These are phyloP conservation scores for Brassica rapa DNA, from an alignment of 345 rosid genomes.

Conservation along the genomic window DNA sequence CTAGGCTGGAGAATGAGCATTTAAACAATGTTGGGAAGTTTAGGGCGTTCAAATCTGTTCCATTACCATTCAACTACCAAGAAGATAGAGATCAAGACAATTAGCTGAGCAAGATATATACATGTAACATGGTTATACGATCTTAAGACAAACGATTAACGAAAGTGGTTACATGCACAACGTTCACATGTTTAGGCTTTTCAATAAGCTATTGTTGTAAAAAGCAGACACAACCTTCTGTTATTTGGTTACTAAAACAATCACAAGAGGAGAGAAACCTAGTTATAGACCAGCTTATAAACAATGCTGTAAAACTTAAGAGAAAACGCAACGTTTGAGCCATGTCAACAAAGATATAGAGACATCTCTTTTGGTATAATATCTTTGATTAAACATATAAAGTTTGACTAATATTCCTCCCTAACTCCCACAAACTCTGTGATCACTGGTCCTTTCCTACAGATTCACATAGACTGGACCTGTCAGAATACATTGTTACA, in stretches of 20 bases:
- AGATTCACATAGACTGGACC: too few species aligned
- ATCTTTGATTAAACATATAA: slow-evolving; percentile 30
- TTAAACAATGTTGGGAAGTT: slow-evolving; percentile 68
- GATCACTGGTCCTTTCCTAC: too few species aligned
- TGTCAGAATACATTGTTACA: too few species aligned
- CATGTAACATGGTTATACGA: slow-evolving; percentile 3
- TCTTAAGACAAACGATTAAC: not conserved
- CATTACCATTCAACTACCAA: slow-evolving; percentile 61
- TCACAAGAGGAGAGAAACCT: slow-evolving; percentile 32
- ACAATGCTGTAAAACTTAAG: slow-evolving; percentile 57
- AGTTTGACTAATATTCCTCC: slow-evolving; percentile 22
- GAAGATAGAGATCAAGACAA: slow-evolving; percentile 49
- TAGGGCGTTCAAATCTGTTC: slow-evolving; percentile 70
- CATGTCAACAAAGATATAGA: slow-evolving; percentile 44
- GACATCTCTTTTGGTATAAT: slow-evolving; percentile 23
- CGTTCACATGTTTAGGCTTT: not conserved
- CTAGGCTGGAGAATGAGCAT: slow-evolving; percentile 72
- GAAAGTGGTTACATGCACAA: slow-evolving; percentile 1
- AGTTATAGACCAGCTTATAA: slow-evolving; percentile 26
- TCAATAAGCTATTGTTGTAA: not conserved
- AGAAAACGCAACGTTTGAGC: slow-evolving; percentile 45
- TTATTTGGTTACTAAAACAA: slow-evolving; percentile 29
- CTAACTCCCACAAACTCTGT: too few species aligned
- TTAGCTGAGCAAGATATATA: not conserved
- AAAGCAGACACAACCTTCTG: not conserved